Percentiles rank a stretch among this genome's conserved stretches.
Conservation (phyloP, 768 basidiomycete genomes). For the Kwoniella botswanensis region DNA sequence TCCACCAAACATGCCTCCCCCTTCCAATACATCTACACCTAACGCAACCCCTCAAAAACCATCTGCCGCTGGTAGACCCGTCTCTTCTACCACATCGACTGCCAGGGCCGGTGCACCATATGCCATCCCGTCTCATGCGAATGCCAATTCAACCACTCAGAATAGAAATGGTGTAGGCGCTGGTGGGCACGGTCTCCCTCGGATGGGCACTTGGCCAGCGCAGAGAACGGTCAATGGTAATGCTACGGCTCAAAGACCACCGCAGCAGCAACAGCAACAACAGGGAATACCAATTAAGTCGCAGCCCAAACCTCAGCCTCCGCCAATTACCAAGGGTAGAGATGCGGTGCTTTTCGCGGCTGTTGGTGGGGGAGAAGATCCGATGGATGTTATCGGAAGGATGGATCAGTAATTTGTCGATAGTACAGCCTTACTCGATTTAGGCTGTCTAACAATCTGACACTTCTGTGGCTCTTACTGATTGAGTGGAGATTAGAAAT, state of each 20-base stretch:
- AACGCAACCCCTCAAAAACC: conserved; percentile 5
- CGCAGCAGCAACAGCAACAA: background rate
- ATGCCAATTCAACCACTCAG: background rate
- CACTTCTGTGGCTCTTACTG: no score
- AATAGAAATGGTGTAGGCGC: conserved; percentile 15
- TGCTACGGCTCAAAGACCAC: background rate
- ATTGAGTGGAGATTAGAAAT: background rate
- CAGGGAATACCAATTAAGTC: conserved; percentile 1
- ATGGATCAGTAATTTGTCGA: conserved; percentile 21
- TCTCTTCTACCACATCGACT: conserved; percentile 5
- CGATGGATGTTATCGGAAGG: conserved; percentile 29
- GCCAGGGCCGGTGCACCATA: conserved; percentile 29
- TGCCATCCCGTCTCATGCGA: conserved; percentile 27
- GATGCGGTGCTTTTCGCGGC: conserved; percentile 52
- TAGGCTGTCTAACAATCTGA: no score
- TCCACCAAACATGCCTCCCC: conserved; percentile 43
- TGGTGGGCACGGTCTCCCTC: conserved; percentile 24
- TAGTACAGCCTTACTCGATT: no score
- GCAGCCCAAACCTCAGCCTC: conserved; percentile 19
- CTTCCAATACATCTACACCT: conserved; percentile 16
- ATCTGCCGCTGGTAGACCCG: conserved; percentile 19
- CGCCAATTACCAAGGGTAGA: conserved; percentile 41
- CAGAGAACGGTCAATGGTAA: conserved; percentile 21
- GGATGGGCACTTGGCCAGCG: conserved; percentile 38
- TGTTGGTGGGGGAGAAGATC: conserved; percentile 26